Base-by-base conservation (phyloP, 139 green algal species). In the Tetraselmis chui region DNA sequence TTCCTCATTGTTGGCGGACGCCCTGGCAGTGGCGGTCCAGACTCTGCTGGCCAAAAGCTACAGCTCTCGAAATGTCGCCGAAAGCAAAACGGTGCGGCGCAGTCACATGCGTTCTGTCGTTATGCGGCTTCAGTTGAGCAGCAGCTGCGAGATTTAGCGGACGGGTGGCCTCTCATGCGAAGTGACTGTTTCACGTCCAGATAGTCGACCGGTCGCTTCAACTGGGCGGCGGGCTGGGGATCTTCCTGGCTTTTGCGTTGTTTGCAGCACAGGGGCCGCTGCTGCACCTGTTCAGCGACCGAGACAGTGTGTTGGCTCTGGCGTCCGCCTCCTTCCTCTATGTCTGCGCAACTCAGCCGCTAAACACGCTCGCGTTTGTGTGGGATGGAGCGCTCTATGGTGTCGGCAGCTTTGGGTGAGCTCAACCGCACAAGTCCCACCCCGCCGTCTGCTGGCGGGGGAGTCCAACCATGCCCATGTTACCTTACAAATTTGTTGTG, bases 1-100 rank as follows among this genome's bases (percentile, higher is more conserved):
- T 0, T 88, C 84, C 59, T 90, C 81, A 30, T 84, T 97, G 78
- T 82, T 95, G 59, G 88, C 92, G 1, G 93, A 97, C 83, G 84
- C 86, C 31, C 86, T 97, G 59, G 93, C 94, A 23, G 91, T 97
- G 1, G 93, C 94, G 0, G 91, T 91, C 0, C 93, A 97, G 86
- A 85, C 90, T 2, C 85, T 97, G 32, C 76, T 96, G 80, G 93
- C 90, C 0, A 83, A 84, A 2, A 85, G 83, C 25, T 26, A 94
- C 28, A 88, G 89, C 0, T 80, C 87, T 23, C 11, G 45, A 67
- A 18, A 18, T 67, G 45, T 18, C 45, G n/a, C n/a, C n/a, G n/a
- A n/a, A n/a, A n/a, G n/a, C n/a, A n/a, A n/a, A n/a, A n/a, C n/a
- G n/a, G n/a, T n/a, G n/a, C n/a, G n/a, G n/a, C n/a, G n/a, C n/a